Percentiles rank a stretch among this genome's conserved stretches.
These are phyloP conservation scores for Aspergillus clavatus DNA, from an alignment of 2,329 filamentous ascomycete genomes.

Conservation along the genomic window DNA sequence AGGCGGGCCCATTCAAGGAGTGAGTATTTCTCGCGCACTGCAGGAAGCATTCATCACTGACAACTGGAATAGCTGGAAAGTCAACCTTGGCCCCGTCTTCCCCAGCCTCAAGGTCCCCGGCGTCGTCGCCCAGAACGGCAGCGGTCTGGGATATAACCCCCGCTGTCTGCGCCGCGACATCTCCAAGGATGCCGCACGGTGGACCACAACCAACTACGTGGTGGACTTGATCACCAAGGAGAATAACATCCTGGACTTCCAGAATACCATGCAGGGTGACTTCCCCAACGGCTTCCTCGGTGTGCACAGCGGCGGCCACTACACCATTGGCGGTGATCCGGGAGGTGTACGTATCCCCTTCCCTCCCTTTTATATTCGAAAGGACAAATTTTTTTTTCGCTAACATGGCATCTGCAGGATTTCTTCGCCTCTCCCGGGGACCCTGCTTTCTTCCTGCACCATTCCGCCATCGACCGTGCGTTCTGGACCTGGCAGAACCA, in stretches of 20 bases:
- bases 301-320: constrained; percentile 45
- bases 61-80: constrained; percentile 16
- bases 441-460: constrained; percentile 45
- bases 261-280: constrained; percentile 18
- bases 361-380: background rate
- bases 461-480: constrained; percentile 42
- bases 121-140: constrained; percentile 11
- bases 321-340: constrained; percentile 42
- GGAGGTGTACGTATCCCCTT: constrained; percentile 22
- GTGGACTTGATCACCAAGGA: constrained; percentile 16
- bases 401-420: too few species aligned
- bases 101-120: constrained; percentile 15
- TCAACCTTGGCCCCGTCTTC: constrained; percentile 28
- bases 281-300: constrained; percentile 33
- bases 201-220: constrained; percentile 17
- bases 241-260: constrained; percentile 21
- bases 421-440: constrained; percentile 42
- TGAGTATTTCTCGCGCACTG: too few species aligned
- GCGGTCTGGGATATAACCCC: constrained; percentile 26
- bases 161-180: constrained; percentile 29
- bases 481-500: constrained; percentile 48
- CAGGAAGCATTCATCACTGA: too few species aligned
- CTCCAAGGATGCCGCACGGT: constrained; percentile 13
- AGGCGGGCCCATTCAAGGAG: constrained; percentile 33
- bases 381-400: too few species aligned